Evolutionary conservation across 1,284 basidiomycete species (phyloP), one percentile per base, ranked within the genome.

Genomic region (Papiliotrema fonsecae): DNA sequence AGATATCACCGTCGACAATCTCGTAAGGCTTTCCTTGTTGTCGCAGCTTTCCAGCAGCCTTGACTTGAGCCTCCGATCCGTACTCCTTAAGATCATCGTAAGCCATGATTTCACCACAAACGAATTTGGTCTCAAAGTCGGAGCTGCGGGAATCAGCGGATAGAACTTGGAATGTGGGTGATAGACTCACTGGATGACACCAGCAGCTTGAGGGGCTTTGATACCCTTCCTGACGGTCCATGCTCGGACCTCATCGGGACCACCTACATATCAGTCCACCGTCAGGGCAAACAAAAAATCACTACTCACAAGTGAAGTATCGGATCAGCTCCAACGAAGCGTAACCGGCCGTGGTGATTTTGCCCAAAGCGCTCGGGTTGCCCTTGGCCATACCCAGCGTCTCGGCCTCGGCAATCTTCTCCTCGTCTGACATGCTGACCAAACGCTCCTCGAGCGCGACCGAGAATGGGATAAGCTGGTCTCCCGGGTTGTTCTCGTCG

Each of bases 61-160:
- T 97, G 69, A 96, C 92, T 11, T 86, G 84, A 3, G 81, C 60
- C 78, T 99, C 96, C 56, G 84, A 86, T 14, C 92, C 94, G 64
- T 92, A 78, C 75, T 97, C 91, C 70, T 87, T 87, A 57, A 99
- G 78, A 70, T 97, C 96, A 0, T 84, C 83, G 65, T 85, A 97
- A 4, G 84, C 69, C 89, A 97, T 97, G 70, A 98, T 97, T 76
- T 98, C 94, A 75, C 94, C 96, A 64, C 94, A 98, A n/a, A 99
- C 88, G 64, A 98, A 97, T 77, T 96, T 96, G 74, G 94, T 88
- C 77, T 97, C 58, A 57, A 54, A 51, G 44, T 59, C 54, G 46
- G 55, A 62, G 57, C 53, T 54, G 22, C 11, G 32, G 31, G 42
- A n/a, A 43, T 41, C 11, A 14, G 14, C 25, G 43, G n/a, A 22